A percentile compares a stretch with the other conserved stretches of the same genome.
Evolutionary conservation across 1,139 yeast species (phyloP).

Genomic region (Blastobotrys illinoisensis): DNA sequence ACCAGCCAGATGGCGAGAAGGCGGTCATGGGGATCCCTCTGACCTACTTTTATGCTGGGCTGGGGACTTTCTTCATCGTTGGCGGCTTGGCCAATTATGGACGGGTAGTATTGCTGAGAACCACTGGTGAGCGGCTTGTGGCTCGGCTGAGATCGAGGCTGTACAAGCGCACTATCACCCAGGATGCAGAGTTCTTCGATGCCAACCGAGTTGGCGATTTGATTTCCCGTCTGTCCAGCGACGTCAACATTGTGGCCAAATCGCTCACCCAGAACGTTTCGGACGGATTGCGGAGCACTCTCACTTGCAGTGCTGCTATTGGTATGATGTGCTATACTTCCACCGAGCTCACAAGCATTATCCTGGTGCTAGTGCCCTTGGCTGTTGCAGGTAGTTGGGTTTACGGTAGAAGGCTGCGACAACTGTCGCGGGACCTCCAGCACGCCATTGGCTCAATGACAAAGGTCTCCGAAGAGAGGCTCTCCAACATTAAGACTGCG

Average conservation of each 20-base stretch:
- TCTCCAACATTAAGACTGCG: constrained; percentile 79
- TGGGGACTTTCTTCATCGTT: constrained; percentile 52
- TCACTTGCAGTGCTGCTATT: constrained; percentile 58
- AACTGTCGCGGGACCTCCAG: constrained; percentile 70
- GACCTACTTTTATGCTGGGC: constrained; percentile 43
- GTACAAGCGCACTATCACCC: constrained; percentile 70
- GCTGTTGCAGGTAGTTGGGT: constrained; percentile 65
- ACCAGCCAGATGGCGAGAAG: constrained; percentile 32
- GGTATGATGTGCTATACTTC: constrained; percentile 95
- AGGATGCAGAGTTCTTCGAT: constrained; percentile 90
- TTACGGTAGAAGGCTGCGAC: constrained; percentile 76
- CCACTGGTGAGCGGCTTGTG: constrained; percentile 80
- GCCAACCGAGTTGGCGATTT: constrained; percentile 90
- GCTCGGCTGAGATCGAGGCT: constrained; percentile 74
- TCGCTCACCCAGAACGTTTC: constrained; percentile 85
- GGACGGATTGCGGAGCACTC: constrained; percentile 78
- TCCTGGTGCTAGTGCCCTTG: constrained; percentile 78
- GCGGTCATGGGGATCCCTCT: constrained; percentile 44
- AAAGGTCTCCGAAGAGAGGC: constrained; percentile 85
- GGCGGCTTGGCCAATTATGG: constrained; percentile 81
- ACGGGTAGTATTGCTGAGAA: constrained; percentile 64
- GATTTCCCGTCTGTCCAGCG: constrained; percentile 80
- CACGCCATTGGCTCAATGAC: constrained; percentile 83
- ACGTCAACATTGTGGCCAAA: constrained; percentile 83
- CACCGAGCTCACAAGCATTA: constrained; percentile 66